Conservation (phyloP, 345 rosid species). For the Lepidium africanum region DNA sequence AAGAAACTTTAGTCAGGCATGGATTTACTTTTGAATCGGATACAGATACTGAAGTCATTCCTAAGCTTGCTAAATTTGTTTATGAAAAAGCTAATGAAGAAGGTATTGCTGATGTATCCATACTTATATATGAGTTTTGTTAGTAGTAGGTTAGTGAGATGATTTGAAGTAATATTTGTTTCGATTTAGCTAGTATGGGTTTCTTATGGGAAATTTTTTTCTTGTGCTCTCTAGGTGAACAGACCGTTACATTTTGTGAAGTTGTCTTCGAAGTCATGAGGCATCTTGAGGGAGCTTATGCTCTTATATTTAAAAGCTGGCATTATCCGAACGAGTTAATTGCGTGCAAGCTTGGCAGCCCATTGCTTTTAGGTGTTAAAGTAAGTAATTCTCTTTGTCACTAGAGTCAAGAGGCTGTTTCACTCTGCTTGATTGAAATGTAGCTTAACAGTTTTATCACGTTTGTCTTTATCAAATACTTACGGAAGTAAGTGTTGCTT, state of each 20-base stretch:
- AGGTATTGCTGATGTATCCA: conserved; percentile 32
- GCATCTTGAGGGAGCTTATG: conserved; percentile 98
- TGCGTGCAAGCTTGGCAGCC: conserved; percentile 97
- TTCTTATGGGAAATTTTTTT: background rate
- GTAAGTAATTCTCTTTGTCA: conserved; percentile 38
- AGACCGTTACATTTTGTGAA: conserved; percentile 67
- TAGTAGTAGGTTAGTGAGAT: background rate
- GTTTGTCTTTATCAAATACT: background rate
- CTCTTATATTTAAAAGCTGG: conserved; percentile 85
- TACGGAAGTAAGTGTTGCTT: background rate
- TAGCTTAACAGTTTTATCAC: background rate
- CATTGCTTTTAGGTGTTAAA: conserved; percentile 85
- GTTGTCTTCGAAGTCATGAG: conserved; percentile 95
- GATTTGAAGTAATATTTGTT: background rate
- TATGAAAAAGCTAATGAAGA: conserved; percentile 86
- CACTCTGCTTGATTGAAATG: background rate
- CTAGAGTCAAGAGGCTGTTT: background rate
- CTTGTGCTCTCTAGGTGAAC: conserved; percentile 47
- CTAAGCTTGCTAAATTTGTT: conserved; percentile 87
- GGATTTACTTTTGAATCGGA: conserved; percentile 90
- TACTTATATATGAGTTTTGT: background rate
- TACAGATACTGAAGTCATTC: conserved; percentile 94
- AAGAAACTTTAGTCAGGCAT: conserved; percentile 68
- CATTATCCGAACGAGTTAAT: conserved; percentile 93
- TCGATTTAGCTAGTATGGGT: background rate